A percentile compares a stretch with the other conserved stretches of the same genome.
Evolutionary conservation across 2,329 filamentous ascomycete species (phyloP).

Genomic region (Cyphellophora europaea): DNA sequence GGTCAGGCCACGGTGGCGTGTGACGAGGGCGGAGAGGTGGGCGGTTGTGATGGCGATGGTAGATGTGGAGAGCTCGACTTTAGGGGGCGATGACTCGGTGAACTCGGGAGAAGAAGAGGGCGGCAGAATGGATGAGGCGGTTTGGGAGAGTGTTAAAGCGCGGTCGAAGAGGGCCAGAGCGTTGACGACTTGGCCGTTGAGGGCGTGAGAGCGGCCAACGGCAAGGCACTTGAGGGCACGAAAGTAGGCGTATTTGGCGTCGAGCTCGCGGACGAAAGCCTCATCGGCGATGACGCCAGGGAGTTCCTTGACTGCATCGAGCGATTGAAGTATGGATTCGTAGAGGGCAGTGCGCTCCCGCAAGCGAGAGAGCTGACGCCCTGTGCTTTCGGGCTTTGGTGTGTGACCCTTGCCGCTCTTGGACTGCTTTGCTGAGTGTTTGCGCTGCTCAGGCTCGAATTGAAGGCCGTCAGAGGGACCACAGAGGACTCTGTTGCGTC

Average conservation of each 20-base stretch:
- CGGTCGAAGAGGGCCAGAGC: constrained; percentile 77
- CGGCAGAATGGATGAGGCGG: constrained; percentile 39
- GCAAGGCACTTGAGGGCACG: constrained; percentile 79
- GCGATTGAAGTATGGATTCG: constrained; percentile 79
- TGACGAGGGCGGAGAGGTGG: constrained; percentile 61
- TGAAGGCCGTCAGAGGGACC: constrained; percentile 70
- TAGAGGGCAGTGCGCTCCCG: constrained; percentile 85
- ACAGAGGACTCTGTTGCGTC: constrained; percentile 79
- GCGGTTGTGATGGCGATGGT: constrained; percentile 51
- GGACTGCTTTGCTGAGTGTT: constrained; percentile 44
- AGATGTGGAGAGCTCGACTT: constrained; percentile 54
- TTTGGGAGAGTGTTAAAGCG: constrained; percentile 53
- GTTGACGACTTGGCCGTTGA: constrained; percentile 63
- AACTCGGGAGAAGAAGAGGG: constrained; percentile 20
- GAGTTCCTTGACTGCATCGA: constrained; percentile 82
- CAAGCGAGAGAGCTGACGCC: constrained; percentile 67
- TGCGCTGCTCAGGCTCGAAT: constrained; percentile 34
- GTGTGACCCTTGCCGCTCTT: constrained; percentile 37
- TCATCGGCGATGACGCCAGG: constrained; percentile 82
- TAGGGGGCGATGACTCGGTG: constrained; percentile 43
- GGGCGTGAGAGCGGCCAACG: constrained; percentile 72
- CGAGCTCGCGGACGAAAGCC: constrained; percentile 65
- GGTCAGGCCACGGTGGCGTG: constrained; percentile 75
- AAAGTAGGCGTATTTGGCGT: constrained; percentile 74
- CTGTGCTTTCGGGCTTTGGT: constrained; percentile 56